phyloP scores from a whole-genome alignment of 148 eudicot genomes.

The Limonium bicolor region DNA sequence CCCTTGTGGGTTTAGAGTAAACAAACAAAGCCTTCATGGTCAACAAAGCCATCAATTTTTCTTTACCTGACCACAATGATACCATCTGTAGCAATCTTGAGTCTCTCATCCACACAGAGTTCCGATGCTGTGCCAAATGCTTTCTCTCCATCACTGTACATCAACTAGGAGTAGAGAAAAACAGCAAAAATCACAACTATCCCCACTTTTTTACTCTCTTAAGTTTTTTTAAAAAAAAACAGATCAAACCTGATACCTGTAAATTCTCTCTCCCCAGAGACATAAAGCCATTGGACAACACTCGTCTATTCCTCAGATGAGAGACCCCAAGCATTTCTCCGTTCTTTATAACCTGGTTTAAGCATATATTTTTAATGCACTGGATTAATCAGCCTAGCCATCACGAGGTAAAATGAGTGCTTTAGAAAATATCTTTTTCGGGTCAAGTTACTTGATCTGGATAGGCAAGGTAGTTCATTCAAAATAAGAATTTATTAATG shows the following conservation, averaged over 20 bases:
- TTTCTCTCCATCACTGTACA: conserved; percentile 98
- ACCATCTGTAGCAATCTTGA: conserved; percentile 85
- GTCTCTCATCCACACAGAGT: conserved; percentile 87
- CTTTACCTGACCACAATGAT: conserved; percentile 78
- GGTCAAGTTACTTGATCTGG: too few species aligned
- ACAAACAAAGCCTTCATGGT: background rate
- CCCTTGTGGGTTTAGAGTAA: background rate
- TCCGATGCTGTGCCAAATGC: conserved; percentile 93
- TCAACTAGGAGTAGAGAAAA: conserved; percentile 43
- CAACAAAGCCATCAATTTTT: background rate
- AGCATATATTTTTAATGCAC: too few species aligned
- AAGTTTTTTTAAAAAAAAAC: too few species aligned
- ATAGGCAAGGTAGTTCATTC: too few species aligned
- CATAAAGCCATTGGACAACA: conserved; percentile 74
- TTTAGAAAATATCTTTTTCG: too few species aligned
- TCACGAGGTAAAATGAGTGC: too few species aligned
- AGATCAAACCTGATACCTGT: conserved; percentile 35
- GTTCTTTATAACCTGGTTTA: conserved; percentile 80
- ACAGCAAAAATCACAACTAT: conserved; percentile 7
- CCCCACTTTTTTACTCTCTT: too few species aligned
- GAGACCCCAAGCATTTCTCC: conserved; percentile 99
- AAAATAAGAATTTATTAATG: too few species aligned
- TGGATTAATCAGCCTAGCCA: too few species aligned
- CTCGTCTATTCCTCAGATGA: conserved; percentile 81
- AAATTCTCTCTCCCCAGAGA: conserved; percentile 87